phyloP scores from a whole-genome alignment of 176 grass and related monocot genomes.

The Cenchrus americanus region DNA sequence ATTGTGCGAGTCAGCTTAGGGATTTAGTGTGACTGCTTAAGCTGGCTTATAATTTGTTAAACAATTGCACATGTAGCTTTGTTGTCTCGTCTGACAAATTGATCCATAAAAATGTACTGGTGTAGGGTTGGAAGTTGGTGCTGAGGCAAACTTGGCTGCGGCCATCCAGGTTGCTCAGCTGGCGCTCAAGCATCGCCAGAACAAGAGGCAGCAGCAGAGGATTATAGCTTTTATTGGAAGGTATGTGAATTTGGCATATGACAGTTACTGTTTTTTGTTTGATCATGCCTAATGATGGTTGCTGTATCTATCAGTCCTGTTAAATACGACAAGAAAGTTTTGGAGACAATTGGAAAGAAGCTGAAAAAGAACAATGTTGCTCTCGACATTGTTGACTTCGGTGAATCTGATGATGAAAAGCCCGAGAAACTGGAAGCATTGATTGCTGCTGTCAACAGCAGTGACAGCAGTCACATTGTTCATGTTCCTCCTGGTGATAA shows the following conservation, averaged over 20 bases:
- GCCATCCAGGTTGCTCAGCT: constrained; percentile 97
- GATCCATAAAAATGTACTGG: background rate
- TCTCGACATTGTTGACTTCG: constrained; percentile 97
- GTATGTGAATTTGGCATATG: constrained; percentile 35
- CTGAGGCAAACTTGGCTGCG: constrained; percentile 81
- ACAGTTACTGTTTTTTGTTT: background rate
- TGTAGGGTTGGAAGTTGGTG: constrained; percentile 89
- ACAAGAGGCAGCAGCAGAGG: constrained; percentile 97
- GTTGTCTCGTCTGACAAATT: background rate
- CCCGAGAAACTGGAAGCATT: constrained; percentile 89
- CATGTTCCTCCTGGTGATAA: constrained; percentile 75
- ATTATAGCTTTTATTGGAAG: constrained; percentile 98
- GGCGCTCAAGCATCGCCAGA: constrained; percentile 96
- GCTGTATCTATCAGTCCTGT: constrained; percentile 61
- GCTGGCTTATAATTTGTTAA: background rate
- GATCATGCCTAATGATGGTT: background rate
- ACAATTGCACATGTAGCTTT: background rate
- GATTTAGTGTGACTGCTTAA: background rate
- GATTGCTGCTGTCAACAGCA: constrained; percentile 76
- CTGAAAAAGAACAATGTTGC: constrained; percentile 97
- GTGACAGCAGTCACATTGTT: constrained; percentile 93
- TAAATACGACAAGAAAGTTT: constrained; percentile 73
- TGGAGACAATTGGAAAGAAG: constrained; percentile 94
- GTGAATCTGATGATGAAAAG: constrained; percentile 87
- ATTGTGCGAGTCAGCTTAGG: constrained; percentile 3